Conservation (phyloP, 2,329 filamentous ascomycete species). For the Sporothrix sp. region DNA sequence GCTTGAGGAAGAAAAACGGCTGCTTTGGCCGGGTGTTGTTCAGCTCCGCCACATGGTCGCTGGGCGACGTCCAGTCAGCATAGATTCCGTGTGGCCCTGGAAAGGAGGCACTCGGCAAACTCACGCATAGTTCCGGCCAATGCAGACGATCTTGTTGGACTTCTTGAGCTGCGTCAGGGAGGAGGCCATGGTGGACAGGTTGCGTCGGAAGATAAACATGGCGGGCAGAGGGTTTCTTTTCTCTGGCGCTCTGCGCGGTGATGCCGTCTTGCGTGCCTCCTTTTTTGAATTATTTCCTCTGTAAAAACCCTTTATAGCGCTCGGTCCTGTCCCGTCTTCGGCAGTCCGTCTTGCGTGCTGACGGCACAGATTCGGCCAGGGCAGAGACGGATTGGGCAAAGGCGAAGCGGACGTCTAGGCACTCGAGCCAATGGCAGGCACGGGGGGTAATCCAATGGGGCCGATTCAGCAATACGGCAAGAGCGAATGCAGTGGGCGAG, state of each 20-base stretch:
- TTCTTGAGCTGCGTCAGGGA: conserved; percentile 31
- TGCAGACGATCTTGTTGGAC: conserved; percentile 66
- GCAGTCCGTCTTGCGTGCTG: conserved; percentile 3
- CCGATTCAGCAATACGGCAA: not conserved
- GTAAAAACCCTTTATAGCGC: too few relatives aligned
- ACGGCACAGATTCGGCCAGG: not conserved
- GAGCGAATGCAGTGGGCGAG: not conserved
- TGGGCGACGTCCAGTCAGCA: conserved; percentile 27
- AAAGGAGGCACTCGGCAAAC: conserved; percentile 23
- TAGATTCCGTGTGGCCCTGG: not conserved
- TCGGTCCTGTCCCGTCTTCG: not conserved
- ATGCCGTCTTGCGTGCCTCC: conserved; percentile 2
- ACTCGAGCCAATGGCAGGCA: not conserved
- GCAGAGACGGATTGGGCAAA: too few relatives aligned
- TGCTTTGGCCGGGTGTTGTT: conserved; percentile 82
- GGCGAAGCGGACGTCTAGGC: not conserved
- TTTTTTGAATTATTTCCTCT: not conserved
- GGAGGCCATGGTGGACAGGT: conserved; percentile 28
- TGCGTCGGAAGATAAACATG: conserved; percentile 22
- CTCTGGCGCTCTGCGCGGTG: not conserved
- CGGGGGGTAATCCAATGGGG: conserved; percentile 3
- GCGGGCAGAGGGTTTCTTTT: not conserved
- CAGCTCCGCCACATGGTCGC: conserved; percentile 88
- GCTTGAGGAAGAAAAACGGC: conserved; percentile 99
- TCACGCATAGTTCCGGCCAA: conserved; percentile 90